Conservation (phyloP, 306 rosid species). For the Cicer arietinum region DNA sequence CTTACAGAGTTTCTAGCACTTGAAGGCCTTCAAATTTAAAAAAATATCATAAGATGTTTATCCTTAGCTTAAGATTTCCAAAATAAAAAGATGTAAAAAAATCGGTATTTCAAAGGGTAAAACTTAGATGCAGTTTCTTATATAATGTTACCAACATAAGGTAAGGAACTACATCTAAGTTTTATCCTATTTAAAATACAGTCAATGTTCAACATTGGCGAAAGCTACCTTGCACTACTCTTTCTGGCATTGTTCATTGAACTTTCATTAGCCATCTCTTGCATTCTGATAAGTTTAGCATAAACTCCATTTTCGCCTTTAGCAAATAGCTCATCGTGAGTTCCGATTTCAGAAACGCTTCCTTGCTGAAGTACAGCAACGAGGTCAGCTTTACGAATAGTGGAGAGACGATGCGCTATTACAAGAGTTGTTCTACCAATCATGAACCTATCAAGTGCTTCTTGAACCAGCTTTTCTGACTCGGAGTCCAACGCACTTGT, state of each 20-base stretch:
- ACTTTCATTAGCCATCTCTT: conserved; percentile 88
- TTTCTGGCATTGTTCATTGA: conserved; percentile 92
- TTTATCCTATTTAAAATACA: conserved; percentile 35
- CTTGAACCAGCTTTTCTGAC: conserved; percentile 96
- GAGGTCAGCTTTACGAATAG: conserved; percentile 96
- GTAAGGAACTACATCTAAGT: background rate
- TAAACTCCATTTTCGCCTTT: conserved; percentile 93
- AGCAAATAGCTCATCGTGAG: conserved; percentile 88
- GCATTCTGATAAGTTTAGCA: conserved; percentile 92
- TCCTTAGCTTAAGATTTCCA: background rate
- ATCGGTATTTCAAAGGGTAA: too few relatives aligned
- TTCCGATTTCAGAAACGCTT: conserved; percentile 87
- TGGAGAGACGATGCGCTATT: conserved; percentile 97
- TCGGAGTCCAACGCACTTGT: conserved; percentile 99
- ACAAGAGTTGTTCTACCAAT: conserved; percentile 96
- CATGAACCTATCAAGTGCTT: conserved; percentile 98
- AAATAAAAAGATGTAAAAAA: background rate
- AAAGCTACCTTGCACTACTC: conserved; percentile 89
- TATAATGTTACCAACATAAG: background rate
- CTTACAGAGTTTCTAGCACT: conserved; percentile 99
- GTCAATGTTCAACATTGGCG: conserved; percentile 13
- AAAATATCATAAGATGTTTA: conserved; percentile 4
- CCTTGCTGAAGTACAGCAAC: conserved; percentile 98
- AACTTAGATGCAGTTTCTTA: too few relatives aligned
- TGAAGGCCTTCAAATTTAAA: conserved; percentile 76